phyloP scores from a whole-genome alignment of 78 protist genomes.

The Kipferlia bialata region DNA sequence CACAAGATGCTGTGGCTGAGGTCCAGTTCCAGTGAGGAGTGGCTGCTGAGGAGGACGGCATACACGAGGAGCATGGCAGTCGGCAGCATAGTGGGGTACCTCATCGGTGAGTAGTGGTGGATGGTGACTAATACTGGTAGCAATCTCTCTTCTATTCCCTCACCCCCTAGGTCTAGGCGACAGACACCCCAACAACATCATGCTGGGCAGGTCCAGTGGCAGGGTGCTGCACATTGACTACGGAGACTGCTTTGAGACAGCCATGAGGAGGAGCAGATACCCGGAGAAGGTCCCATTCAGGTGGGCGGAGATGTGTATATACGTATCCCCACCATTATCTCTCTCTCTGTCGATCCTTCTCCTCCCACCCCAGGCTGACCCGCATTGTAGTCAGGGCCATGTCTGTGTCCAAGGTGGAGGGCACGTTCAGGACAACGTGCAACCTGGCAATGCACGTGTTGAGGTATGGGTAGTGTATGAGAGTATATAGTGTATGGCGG shows the following conservation, averaged over 20 bases:
- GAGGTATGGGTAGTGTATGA: too few species aligned
- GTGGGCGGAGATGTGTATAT: too few species aligned
- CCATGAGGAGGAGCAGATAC: conserved; percentile 79
- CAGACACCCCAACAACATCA: conserved; percentile 84
- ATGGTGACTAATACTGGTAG: too few species aligned
- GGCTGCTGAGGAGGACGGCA: conserved; percentile 39
- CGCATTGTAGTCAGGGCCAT: conserved; percentile 92
- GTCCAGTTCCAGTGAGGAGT: conserved; percentile 35
- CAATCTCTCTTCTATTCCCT: too few species aligned
- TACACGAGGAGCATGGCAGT: conserved; percentile 62
- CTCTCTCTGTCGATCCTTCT: too few species aligned
- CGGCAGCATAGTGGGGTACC: conserved; percentile 81
- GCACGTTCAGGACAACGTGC: conserved; percentile 81
- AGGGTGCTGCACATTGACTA: conserved; percentile 87
- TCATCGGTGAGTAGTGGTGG: too few species aligned
- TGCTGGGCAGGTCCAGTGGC: conserved; percentile 76
- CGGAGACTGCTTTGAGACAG: conserved; percentile 95
- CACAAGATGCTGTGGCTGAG: conserved; percentile 57
- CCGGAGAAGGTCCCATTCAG: conserved; percentile 97
- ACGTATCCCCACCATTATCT: background rate
- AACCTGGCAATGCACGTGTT: conserved; percentile 81
- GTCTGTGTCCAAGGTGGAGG: conserved; percentile 93
- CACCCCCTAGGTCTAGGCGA: conserved; percentile 83
- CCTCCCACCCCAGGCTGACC: conserved; percentile 79
- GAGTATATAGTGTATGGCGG: too few species aligned